Evolutionary conservation across 2,329 filamentous ascomycete species (phyloP).

Genomic region (Colletotrichum limetticola): DNA sequence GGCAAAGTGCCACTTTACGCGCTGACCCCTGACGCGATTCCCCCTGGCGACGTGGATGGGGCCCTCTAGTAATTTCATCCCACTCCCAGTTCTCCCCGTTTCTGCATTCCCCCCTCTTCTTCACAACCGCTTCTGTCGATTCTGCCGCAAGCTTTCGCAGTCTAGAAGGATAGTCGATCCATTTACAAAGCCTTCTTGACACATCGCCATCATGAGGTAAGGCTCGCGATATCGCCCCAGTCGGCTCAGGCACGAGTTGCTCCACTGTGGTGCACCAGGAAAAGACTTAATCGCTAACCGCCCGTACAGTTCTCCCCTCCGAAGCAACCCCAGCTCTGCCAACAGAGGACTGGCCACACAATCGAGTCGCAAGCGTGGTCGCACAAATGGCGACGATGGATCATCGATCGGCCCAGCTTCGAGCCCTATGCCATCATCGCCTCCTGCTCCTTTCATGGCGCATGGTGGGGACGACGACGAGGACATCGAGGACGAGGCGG

Average conservation of each 20-base stretch:
- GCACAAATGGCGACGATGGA: slow-evolving; percentile 61
- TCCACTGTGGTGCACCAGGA: neutral
- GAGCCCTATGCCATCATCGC: slow-evolving; percentile 74
- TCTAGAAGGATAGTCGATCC: neutral
- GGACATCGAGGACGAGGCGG: slow-evolving; percentile 76
- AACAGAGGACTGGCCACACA: slow-evolving; percentile 75
- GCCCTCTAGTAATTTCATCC: slow-evolving; percentile 30
- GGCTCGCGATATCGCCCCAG: neutral
- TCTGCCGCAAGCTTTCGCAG: slow-evolving; percentile 15
- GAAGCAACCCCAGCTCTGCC: slow-evolving; percentile 82
- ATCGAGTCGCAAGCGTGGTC: slow-evolving; percentile 65
- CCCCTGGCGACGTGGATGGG: slow-evolving; percentile 28
- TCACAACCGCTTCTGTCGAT: neutral
- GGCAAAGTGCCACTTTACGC: slow-evolving; percentile 59
- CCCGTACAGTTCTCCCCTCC: slow-evolving; percentile 79
- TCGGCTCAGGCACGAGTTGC: neutral
- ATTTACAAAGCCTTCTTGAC: neutral
- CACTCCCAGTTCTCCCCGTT: slow-evolving; percentile 15
- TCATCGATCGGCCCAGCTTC: slow-evolving; percentile 65
- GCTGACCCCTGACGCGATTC: slow-evolving; percentile 38
- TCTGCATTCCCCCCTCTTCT: slow-evolving; percentile 23
- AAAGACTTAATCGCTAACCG: slow-evolving; percentile 28
- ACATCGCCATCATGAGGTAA: slow-evolving; percentile 46
- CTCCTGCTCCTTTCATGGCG: slow-evolving; percentile 71
- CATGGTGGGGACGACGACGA: slow-evolving; percentile 77